These are phyloP conservation scores for Aspergillus hiratsukae DNA, from an alignment of 2,329 filamentous ascomycete genomes.

Conservation along the genomic window DNA sequence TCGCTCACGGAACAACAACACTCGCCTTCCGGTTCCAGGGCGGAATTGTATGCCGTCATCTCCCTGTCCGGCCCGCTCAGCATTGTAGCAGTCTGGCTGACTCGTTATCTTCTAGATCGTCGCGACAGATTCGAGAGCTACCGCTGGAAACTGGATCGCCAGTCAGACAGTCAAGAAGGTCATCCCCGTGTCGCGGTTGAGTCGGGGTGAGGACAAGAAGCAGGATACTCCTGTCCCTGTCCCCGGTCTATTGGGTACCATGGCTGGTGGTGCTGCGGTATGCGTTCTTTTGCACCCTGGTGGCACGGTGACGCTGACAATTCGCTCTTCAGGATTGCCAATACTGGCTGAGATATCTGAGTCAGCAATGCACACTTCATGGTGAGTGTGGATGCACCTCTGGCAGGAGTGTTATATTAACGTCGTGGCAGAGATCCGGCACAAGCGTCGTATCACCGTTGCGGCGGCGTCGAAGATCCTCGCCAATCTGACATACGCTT, in stretches of 20 bases:
- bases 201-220: slow-evolving; percentile 35
- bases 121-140: slow-evolving; percentile 93
- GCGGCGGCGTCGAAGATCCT: slow-evolving; percentile 97
- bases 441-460: slow-evolving; percentile 98
- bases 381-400: slow-evolving; percentile 36
- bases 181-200: slow-evolving; percentile 53
- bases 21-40: slow-evolving; percentile 97
- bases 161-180: slow-evolving; percentile 99
- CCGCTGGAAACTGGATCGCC: slow-evolving; percentile 98
- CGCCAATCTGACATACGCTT: slow-evolving; percentile 94
- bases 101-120: slow-evolving; percentile 57
- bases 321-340: slow-evolving; percentile 71
- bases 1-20: slow-evolving; percentile 97
- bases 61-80: neutral
- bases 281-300: slow-evolving; percentile 25
- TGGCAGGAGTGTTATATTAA: slow-evolving; percentile 1
- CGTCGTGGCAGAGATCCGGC: slow-evolving; percentile 65
- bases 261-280: slow-evolving; percentile 94
- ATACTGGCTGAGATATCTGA: slow-evolving; percentile 98
- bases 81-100: neutral
- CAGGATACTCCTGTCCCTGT: slow-evolving; percentile 30
- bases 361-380: slow-evolving; percentile 98
- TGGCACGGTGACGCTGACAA: slow-evolving; percentile 9
- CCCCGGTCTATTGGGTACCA: slow-evolving; percentile 74
- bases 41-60: slow-evolving; percentile 59